Conservation (phyloP, 768 basidiomycete genomes). For the Xerocomellus dryophilus region DNA sequence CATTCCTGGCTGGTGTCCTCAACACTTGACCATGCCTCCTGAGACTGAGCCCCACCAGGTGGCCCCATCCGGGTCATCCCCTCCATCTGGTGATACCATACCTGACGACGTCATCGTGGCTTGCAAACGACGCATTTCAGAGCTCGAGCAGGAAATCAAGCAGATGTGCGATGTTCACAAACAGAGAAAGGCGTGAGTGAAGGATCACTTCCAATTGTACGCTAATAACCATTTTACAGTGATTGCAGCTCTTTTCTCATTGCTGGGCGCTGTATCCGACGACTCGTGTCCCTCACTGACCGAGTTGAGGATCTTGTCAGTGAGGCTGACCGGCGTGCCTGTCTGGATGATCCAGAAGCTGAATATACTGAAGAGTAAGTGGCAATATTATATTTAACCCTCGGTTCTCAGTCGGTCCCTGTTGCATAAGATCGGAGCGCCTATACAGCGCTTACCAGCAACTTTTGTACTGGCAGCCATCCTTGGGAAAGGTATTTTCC, state of each 20-base stretch:
- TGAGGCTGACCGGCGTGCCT: conserved; percentile 4
- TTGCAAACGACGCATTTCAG: too few relatives aligned
- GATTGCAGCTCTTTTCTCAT: not conserved
- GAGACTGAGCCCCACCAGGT: too few relatives aligned
- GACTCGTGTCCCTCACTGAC: conserved; percentile 1
- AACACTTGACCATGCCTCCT: too few relatives aligned
- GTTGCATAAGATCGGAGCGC: not conserved
- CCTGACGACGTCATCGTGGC: too few relatives aligned
- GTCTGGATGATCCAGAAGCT: not conserved
- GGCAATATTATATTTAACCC: not conserved
- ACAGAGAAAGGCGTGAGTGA: too few relatives aligned
- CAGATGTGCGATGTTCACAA: too few relatives aligned
- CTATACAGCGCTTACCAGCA: not conserved
- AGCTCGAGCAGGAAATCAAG: too few relatives aligned
- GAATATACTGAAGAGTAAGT: conserved; percentile 1
- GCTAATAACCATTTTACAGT: not conserved
- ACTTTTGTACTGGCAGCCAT: conserved; percentile 1
- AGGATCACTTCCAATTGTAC: too few relatives aligned
- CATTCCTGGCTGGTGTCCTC: too few relatives aligned
- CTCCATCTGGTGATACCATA: too few relatives aligned
- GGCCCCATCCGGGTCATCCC: too few relatives aligned
- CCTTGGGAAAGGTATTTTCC: not conserved
- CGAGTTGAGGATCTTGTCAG: conserved; percentile 8
- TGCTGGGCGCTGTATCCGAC: not conserved
- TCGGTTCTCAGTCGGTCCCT: not conserved